These are phyloP conservation scores for Xeromyces bisporus DNA, from an alignment of 495 filamentous ascomycete species.

Conservation along the genomic window DNA sequence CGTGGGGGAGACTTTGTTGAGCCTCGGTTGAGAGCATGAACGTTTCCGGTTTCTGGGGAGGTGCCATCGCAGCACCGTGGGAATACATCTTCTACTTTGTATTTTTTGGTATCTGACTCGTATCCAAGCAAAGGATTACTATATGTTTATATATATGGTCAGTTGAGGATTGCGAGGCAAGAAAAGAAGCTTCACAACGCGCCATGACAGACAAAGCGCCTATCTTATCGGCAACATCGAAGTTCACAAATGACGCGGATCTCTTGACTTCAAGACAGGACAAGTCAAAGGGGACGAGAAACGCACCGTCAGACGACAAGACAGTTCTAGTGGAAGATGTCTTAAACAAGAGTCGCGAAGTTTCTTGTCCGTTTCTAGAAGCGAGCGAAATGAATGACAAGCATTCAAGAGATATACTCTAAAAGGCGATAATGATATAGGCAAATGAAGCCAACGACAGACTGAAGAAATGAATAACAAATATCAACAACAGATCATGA, in stretches of 20 bases:
- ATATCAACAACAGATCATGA: not conserved
- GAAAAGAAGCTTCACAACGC: no score
- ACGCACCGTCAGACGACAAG: slow-evolving; percentile 2
- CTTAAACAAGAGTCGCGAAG: not conserved
- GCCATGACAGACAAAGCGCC: no score
- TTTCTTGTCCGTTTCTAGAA: slow-evolving; percentile 3
- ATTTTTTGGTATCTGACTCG: no score
- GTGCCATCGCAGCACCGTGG: slow-evolving; percentile 40
- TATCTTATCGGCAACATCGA: no score
- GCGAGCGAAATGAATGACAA: slow-evolving; percentile 1
- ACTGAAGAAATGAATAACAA: slow-evolving; percentile 9
- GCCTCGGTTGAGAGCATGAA: slow-evolving; percentile 96
- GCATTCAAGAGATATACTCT: slow-evolving; percentile 1
- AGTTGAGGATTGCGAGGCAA: no score
- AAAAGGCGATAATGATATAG: slow-evolving; percentile 4
- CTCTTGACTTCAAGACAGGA: slow-evolving; percentile 1
- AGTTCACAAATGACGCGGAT: not conserved
- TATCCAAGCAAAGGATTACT: no score
- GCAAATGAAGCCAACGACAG: slow-evolving; percentile 6
- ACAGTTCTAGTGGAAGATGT: slow-evolving; percentile 1
- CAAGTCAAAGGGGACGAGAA: slow-evolving; percentile 1
- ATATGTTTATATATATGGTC: no score
- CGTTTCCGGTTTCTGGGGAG: slow-evolving; percentile 85
- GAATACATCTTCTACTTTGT: slow-evolving; percentile 31
- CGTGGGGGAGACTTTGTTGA: slow-evolving; percentile 86